Base-by-base conservation (phyloP, 2,329 filamentous ascomycete species). In the Akanthomyces lecanii region DNA sequence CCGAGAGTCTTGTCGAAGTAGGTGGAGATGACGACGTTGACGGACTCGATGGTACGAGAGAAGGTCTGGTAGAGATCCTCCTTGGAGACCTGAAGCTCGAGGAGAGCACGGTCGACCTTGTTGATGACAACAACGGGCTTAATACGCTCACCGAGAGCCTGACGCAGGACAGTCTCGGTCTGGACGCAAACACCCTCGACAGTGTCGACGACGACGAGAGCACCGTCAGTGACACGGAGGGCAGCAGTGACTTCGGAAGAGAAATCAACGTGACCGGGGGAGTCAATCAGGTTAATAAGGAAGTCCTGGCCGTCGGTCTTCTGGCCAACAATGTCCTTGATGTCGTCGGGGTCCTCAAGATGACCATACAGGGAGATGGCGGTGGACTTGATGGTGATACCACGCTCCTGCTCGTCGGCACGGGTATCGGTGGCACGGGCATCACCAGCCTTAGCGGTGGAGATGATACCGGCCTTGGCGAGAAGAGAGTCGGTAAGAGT, bases 221-320 rank as follows among this genome's bases (percentile, higher is more conserved):
- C 95, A 91, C 95, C 95, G 76, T 99, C 95, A 73, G 95, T 99
- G 82, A 99, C 95, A 92, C 95, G 95, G 76, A 99, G 94, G 78
- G 95, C 95, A 78, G 95, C 95, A 77, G 95, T 99, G 78, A 99
- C 95, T 80, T 99, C 95, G 70, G 95, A 99, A 48, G 95, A 99
- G 89, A 99, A 99, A 84, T 99, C 95, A 84, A 99, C 95, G 94
- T 99, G 95, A 87, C 95, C 95, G 68, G 95, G 95, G 65, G 95
- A 99, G 83, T 99, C 95, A 80, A 99, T 99, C 82, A 99, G 87
- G 89, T 99, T 99, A 89, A 99, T 96, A 85, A 99, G 86, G 90
- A 99, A 99, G 79, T 97, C 92, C 79, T 89, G 90, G 80, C 95
- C 95, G 68, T 92, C 86, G 71, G 91, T 90, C 82, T 91, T 89